Percentiles rank a stretch among this genome's conserved stretches.
Conservation (phyloP, 805 yeast genomes). For the Lipomyces starkeyi region DNA sequence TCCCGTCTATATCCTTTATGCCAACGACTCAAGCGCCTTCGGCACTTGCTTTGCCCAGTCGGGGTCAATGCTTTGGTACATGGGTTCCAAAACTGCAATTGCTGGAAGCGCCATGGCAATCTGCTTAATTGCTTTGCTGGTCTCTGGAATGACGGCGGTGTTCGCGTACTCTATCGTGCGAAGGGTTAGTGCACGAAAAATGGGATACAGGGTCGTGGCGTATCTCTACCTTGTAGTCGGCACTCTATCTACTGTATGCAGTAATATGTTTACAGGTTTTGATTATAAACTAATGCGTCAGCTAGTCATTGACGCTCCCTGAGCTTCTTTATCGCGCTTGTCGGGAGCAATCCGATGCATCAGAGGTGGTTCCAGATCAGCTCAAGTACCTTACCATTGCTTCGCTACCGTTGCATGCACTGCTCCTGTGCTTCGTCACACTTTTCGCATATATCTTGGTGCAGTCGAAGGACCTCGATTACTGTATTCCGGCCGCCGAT, state of each 20-base stretch:
- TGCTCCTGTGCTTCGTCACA: constrained; percentile 22
- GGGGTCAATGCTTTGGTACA: constrained; percentile 26
- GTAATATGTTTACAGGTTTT: background rate
- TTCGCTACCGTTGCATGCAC: constrained; percentile 19
- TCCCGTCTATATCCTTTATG: constrained; percentile 31
- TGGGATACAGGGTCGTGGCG: constrained; percentile 17
- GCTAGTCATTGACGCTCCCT: constrained; percentile 18
- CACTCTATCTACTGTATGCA: constrained; percentile 13
- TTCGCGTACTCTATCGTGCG: constrained; percentile 9
- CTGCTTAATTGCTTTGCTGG: constrained; percentile 7
- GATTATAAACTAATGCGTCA: background rate
- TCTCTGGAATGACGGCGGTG: constrained; percentile 13
- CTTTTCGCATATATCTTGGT: constrained; percentile 14
- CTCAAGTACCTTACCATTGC: constrained; percentile 15
- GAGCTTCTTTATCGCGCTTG: constrained; percentile 20
- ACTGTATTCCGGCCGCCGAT: background rate
- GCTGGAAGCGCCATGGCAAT: constrained; percentile 17
- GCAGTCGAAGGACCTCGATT: constrained; percentile 9
- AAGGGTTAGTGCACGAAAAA: background rate
- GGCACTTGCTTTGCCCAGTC: constrained; percentile 22
- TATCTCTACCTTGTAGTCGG: constrained; percentile 16
- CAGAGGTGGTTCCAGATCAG: constrained; percentile 10
- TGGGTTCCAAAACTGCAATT: constrained; percentile 28
- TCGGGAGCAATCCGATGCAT: no score
- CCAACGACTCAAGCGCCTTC: constrained; percentile 25